Evolutionary conservation across 2,329 filamentous ascomycete genomes (phyloP).

Genomic region (Alternaria infectoria): DNA sequence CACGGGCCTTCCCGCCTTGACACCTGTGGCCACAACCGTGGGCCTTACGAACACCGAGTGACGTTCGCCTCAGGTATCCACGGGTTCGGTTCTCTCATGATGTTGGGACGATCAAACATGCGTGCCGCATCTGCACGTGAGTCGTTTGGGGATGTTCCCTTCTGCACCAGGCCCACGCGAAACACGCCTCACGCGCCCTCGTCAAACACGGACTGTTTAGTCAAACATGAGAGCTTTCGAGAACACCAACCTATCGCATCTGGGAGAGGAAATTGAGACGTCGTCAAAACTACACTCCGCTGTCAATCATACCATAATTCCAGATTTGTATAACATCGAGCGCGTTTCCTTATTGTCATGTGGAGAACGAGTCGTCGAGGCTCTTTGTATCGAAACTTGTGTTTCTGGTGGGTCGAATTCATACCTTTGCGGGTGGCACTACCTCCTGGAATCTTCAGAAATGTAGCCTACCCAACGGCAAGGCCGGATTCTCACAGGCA

Average conservation of each 20-base stretch:
- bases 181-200: constrained; percentile 22
- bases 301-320: neutral
- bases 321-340: neutral
- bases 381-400: neutral
- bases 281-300: neutral
- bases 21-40: neutral
- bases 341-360: neutral
- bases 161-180: constrained; percentile 11
- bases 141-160: constrained; percentile 1
- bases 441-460: neutral
- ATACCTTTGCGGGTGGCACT: neutral
- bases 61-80: constrained; percentile 11
- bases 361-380: neutral
- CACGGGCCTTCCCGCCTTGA: constrained; percentile 1
- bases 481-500: neutral
- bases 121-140: constrained; percentile 2
- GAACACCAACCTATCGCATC: neutral
- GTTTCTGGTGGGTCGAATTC: neutral
- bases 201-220: constrained; percentile 30
- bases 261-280: neutral
- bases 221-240: constrained; percentile 9
- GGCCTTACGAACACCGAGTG: neutral
- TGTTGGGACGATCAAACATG: constrained; percentile 12
- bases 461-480: neutral
- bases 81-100: neutral